Evolutionary conservation across 306 rosid species (phyloP), one percentile per base, ranked within the genome.

Genomic region (Ochetophila trinervis): DNA sequence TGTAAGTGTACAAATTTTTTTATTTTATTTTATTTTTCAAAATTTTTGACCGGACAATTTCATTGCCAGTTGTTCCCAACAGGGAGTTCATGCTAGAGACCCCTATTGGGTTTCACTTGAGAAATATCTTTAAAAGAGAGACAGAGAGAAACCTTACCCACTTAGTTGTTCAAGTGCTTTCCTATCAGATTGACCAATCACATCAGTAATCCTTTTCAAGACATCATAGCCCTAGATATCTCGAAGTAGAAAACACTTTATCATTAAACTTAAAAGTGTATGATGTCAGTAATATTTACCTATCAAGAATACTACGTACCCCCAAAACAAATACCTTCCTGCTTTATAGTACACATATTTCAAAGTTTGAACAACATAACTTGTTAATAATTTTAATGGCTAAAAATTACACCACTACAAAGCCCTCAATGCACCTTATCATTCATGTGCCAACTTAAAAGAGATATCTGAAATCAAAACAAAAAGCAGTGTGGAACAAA

Each of bases 191-290:
- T 68, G 78, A 60, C 83, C 84, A 69, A 93, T 82, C 74, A 88
- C 85, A 69, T 90, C 96, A 50, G 97, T 84, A 72, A 90, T 85
- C 73, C 95, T 83, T 78, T 84, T 90, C 79, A 93, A 83, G 50
- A 90, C 89, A 49, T 66, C 79, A 53, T 86, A 89, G 30, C 98
- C 98, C 97, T 93, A 71, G n/a, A 77, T 20, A 70, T 36, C 19
- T 55, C 54, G 50, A 65, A 45, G 63, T 21, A 82, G 17, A 58
- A 63, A 60, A 68, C 62, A 62, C 51, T 59, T 57, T 20, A 60
- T 42, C 68, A 45, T 42, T 64, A 63, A 68, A 67, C 57, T 69
- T 64, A 70, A 74, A 16, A 8, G 12, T 42, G 14, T 35, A 47
- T 50, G 3, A 11, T 40, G 45, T n/a, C n/a, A n/a, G n/a, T n/a